phyloP scores from a whole-genome alignment of 257 asterid species.

The Scutellaria baicalensis region DNA sequence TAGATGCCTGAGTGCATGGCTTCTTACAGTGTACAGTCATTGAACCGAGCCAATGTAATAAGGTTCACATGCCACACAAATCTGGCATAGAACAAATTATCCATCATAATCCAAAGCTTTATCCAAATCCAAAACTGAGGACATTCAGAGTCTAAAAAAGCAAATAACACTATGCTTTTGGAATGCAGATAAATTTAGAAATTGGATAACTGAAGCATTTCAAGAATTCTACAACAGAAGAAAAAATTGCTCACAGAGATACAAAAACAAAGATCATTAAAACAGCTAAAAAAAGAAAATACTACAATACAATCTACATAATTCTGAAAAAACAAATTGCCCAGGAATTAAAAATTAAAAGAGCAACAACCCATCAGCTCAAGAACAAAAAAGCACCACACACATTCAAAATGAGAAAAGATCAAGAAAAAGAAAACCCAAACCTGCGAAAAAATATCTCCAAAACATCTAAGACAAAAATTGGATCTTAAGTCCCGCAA shows the following conservation, averaged over 20 bases:
- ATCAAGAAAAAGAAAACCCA: neutral
- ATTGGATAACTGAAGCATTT: neutral
- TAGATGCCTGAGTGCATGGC: no score
- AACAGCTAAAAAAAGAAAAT: neutral
- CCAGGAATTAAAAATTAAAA: neutral
- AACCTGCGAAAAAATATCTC: slow-evolving; percentile 33
- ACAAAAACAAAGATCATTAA: neutral
- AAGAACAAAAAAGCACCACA: neutral
- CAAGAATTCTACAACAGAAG: neutral
- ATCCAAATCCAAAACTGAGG: neutral
- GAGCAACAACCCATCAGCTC: neutral
- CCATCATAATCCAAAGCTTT: neutral
- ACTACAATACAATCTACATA: no score
- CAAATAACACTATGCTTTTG: neutral
- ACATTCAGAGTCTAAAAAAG: neutral
- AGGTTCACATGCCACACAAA: no score
- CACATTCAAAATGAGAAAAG: neutral
- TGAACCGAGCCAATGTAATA: no score
- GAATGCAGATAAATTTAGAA: neutral
- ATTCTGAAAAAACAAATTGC: no score
- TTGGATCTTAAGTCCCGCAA: slow-evolving; percentile 33
- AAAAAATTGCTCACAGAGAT: neutral
- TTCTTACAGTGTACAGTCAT: no score
- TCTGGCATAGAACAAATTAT: neutral
- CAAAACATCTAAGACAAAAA: slow-evolving; percentile 21